Percentiles rank a stretch among this genome's conserved stretches.
Conservation (phyloP, 2,329 filamentous ascomycete species). For the Aspergillus puulaauensis region DNA sequence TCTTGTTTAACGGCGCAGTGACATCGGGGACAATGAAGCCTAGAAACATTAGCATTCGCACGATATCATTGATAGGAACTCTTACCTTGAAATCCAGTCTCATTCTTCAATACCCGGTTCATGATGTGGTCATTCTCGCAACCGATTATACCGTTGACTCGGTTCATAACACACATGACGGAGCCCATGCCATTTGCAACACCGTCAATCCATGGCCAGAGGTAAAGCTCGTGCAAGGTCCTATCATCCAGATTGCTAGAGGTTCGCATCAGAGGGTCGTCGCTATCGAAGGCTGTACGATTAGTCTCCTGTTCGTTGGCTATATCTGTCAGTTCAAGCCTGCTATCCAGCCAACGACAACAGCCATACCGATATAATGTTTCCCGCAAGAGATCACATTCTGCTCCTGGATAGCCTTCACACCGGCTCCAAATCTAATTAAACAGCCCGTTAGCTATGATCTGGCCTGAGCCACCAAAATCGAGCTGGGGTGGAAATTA, state of each 20-base stretch:
- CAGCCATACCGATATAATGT: not conserved
- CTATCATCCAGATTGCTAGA: not conserved
- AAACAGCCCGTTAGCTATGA: too few species aligned
- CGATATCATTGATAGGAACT: not conserved
- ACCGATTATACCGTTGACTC: not conserved
- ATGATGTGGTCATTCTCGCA: not conserved
- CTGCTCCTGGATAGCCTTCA: not conserved
- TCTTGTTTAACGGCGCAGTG: not conserved
- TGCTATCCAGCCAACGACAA: too few species aligned
- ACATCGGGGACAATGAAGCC: not conserved
- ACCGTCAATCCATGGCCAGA: not conserved
- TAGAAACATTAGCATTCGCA: not conserved
- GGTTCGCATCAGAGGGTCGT: not conserved
- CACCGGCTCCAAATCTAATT: not conserved
- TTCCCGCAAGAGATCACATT: not conserved
- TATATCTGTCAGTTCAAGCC: not conserved
- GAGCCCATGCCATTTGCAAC: not conserved
- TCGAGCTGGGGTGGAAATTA: not conserved
- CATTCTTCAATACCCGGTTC: not conserved
- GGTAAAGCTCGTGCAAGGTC: not conserved
- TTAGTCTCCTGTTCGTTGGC: not conserved
- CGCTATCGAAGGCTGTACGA: not conserved
- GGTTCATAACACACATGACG: not conserved
- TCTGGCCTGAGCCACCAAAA: too few species aligned
- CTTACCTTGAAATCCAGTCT: not conserved